Evolutionary conservation across 1,284 basidiomycete species (phyloP).

Genomic region (Takashimella tepidaria): DNA sequence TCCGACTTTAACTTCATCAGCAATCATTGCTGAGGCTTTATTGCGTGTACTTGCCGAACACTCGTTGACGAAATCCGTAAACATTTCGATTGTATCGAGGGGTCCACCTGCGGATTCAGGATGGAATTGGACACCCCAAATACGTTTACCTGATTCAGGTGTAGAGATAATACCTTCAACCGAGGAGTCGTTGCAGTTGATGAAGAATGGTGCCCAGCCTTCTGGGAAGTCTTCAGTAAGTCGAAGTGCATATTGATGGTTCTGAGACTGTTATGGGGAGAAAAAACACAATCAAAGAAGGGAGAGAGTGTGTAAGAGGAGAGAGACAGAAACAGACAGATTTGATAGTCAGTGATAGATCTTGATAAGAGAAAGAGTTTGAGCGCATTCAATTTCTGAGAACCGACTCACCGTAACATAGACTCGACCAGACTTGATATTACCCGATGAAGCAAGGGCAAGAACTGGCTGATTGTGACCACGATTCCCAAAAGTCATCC

Average conservation of each 20-base stretch:
- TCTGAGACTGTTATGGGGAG: slow-evolving; percentile 55
- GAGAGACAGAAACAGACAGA: slow-evolving; percentile 3
- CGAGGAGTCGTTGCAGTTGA: slow-evolving; percentile 92
- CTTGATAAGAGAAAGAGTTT: slow-evolving; percentile 1
- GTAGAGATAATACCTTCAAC: slow-evolving; percentile 98
- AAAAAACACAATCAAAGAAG: not conserved
- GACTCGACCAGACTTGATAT: slow-evolving; percentile 89
- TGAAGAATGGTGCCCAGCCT: slow-evolving; percentile 96
- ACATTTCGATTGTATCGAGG: slow-evolving; percentile 93
- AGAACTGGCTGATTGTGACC: slow-evolving; percentile 99
- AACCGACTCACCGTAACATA: slow-evolving; percentile 87
- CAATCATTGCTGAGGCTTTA: slow-evolving; percentile 23
- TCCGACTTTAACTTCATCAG: slow-evolving; percentile 29
- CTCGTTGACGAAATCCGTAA: slow-evolving; percentile 78
- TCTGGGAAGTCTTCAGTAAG: slow-evolving; percentile 86
- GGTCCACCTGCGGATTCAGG: slow-evolving; percentile 90
- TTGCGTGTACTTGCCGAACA: slow-evolving; percentile 51
- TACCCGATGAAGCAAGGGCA: slow-evolving; percentile 81
- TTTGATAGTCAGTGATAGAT: too few species aligned
- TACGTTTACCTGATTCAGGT: slow-evolving; percentile 70
- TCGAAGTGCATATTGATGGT: slow-evolving; percentile 91
- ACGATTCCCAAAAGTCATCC: slow-evolving; percentile 83
- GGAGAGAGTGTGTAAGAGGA: not conserved
- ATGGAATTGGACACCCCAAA: slow-evolving; percentile 97
- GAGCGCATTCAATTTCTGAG: too few species aligned